Base-by-base conservation (phyloP, 306 rosid genomes). In the Quercus suber region DNA sequence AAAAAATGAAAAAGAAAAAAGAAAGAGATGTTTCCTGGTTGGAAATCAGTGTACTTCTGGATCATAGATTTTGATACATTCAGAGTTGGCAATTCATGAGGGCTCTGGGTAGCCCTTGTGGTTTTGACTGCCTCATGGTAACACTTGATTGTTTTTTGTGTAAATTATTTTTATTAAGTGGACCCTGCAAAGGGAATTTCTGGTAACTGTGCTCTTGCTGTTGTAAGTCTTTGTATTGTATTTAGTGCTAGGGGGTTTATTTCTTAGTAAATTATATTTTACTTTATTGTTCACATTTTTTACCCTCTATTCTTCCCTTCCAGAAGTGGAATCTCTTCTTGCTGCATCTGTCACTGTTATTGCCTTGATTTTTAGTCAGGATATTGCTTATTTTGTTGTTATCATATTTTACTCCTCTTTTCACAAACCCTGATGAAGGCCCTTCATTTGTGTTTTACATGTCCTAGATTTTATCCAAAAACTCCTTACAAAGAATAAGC, bases 401-500 rank as follows among this genome's bases (percentile, higher is more conserved):
- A 37, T 37, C 2, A 2, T 55, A 35, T 21, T 49, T 20, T 19
- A 25, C 43, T 19, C 20, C 15, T 57, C 15, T 9, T 59, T 69
- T 69, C 21, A 14, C 20, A 76, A 43, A 55, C 18, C 20, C 33
- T 58, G 45, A 28, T 37, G 70, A 37, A 19, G 19, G 15, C 5
- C 25, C 35, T 73, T n/a, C 43, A 58, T 18, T 23, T 43, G 21
- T 3, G 5, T 74, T 58, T 31, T 57, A 64, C 41, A 17, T 73
- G 41, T 35, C 60, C 5, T 73, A 86, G 89, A 75, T 59, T 78
- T 86, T 41, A 71, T 86, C 72, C 74, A 81, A 49, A 72, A 56
- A 10, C 79, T 86, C 49, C 68, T 86, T 65, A 81, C 86, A 37
- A 70, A 57, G 80, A 73, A 83, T n/a, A 81, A 78, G 76, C 19